phyloP scores from a whole-genome alignment of 2,329 filamentous ascomycete genomes.

The Phialophora tarda region DNA sequence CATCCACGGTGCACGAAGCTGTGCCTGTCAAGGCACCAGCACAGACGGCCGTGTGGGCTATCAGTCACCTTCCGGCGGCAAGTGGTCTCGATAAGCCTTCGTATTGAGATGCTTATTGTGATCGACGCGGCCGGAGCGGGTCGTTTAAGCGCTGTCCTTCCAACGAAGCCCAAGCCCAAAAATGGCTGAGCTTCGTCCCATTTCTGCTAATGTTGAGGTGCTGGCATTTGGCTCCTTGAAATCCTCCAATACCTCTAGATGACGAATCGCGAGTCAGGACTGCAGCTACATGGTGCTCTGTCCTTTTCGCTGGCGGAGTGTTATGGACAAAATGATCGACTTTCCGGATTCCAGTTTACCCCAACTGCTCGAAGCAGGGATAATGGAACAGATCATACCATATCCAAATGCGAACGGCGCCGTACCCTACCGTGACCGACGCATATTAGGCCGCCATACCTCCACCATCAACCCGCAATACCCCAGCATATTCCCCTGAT shows the following conservation, averaged over 20 bases:
- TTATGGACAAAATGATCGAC: neutral
- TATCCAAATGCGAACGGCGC: conserved; percentile 8
- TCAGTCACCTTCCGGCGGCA: neutral
- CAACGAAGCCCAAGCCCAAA: neutral
- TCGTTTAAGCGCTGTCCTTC: neutral
- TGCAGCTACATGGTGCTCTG: neutral
- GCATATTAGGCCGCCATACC: conserved; percentile 4
- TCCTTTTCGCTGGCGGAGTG: neutral
- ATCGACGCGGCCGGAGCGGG: neutral
- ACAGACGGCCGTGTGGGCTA: no score
- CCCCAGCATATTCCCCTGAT: conserved; percentile 20
- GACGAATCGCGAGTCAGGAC: neutral
- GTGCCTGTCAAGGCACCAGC: neutral
- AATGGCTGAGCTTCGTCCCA: neutral
- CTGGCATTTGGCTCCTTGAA: neutral
- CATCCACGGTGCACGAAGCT: neutral
- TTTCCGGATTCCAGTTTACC: neutral
- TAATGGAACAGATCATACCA: neutral
- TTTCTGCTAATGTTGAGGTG: neutral
- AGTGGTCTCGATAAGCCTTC: conserved; percentile 9
- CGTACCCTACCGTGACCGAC: conserved; percentile 23
- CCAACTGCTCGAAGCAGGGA: neutral
- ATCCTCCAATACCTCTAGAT: neutral
- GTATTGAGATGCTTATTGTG: neutral
- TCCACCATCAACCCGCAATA: conserved; percentile 16